These are phyloP conservation scores for Talaromyces albobiverticillius DNA, from an alignment of 2,329 filamentous ascomycete species.

Conservation along the genomic window DNA sequence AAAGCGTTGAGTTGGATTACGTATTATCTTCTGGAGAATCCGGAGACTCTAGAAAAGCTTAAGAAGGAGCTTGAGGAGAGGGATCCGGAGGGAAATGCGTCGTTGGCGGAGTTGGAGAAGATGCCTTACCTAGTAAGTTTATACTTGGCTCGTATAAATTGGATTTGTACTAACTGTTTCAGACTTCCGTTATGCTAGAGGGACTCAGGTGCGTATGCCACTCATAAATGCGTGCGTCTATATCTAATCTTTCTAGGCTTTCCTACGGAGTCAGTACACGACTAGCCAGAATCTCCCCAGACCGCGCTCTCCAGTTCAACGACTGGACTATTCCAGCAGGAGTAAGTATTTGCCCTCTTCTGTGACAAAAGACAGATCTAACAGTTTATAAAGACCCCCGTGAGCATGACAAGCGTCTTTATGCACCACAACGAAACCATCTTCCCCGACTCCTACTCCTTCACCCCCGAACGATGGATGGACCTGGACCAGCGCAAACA, in stretches of 20 bases:
- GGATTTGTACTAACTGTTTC: not conserved
- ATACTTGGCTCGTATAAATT: not conserved
- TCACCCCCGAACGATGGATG: constrained; percentile 22
- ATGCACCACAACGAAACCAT: constrained; percentile 20
- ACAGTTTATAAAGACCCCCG: constrained; percentile 18
- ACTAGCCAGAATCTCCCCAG: constrained; percentile 17
- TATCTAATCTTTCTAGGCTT: constrained; percentile 20
- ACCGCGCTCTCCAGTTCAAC: constrained; percentile 14
- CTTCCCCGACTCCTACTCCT: constrained; percentile 20
- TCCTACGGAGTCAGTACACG: constrained; percentile 28
- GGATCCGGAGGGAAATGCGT: constrained; percentile 17
- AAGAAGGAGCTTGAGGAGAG: constrained; percentile 19
- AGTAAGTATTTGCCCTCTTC: constrained; percentile 13
- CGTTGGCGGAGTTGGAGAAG: constrained; percentile 25
- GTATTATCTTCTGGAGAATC: constrained; percentile 22
- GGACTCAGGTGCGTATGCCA: constrained; percentile 23
- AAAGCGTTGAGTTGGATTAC: constrained; percentile 21
- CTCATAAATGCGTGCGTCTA: not conserved
- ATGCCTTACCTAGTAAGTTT: constrained; percentile 27
- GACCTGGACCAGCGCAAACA: constrained; percentile 14
- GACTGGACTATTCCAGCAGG: constrained; percentile 19
- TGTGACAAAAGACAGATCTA: not conserved
- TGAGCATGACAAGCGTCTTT: constrained; percentile 22
- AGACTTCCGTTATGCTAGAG: constrained; percentile 29
- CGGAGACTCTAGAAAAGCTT: constrained; percentile 17